A percentile compares a stretch with the other conserved stretches of the same genome.
Conservation (phyloP, 2,329 filamentous ascomycete genomes). For the Claviceps sp. region DNA sequence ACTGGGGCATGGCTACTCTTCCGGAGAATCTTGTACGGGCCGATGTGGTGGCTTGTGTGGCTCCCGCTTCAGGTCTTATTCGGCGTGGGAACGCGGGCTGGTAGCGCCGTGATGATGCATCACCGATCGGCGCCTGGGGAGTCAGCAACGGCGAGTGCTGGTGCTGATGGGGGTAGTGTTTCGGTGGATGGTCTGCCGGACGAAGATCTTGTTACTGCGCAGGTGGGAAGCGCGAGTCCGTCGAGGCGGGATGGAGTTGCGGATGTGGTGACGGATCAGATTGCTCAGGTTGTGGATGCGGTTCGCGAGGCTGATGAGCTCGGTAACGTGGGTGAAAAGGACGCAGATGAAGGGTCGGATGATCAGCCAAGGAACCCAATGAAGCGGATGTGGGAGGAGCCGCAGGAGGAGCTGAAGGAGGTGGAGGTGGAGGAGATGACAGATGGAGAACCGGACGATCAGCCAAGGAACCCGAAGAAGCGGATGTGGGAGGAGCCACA, state of each 20-base stretch:
- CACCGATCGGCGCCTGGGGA: slow-evolving; percentile 12
- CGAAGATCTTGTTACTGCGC: slow-evolving; percentile 35
- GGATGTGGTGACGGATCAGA: slow-evolving; percentile 35
- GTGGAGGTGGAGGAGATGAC: slow-evolving; percentile 1
- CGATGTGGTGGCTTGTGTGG: slow-evolving; percentile 79
- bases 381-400: slow-evolving; percentile 18
- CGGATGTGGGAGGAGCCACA: slow-evolving; percentile 15
- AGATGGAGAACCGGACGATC: slow-evolving; percentile 4
- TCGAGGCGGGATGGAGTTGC: slow-evolving; percentile 12
- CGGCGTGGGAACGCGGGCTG: slow-evolving; percentile 40
- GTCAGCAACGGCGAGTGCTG: slow-evolving; percentile 13
- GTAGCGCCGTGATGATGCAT: slow-evolving; percentile 34
- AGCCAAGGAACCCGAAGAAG: slow-evolving; percentile 15
- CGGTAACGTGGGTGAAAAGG: slow-evolving; percentile 11
- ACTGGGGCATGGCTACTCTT: slow-evolving; percentile 82
- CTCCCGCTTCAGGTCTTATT: slow-evolving; percentile 60
- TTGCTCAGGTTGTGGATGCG: slow-evolving; percentile 40
- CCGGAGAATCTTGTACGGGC: slow-evolving; percentile 73
- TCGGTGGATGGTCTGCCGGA: slow-evolving; percentile 23
- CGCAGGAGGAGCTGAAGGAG: not conserved
- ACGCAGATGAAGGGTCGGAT: slow-evolving; percentile 5
- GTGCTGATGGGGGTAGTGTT: slow-evolving; percentile 14
- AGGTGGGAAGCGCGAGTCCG: slow-evolving; percentile 20
- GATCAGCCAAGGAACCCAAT: slow-evolving; percentile 12
- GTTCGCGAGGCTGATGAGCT: slow-evolving; percentile 22